Evolutionary conservation across 768 basidiomycete species (phyloP).

Genomic region (Xerocomellus dryophilus): DNA sequence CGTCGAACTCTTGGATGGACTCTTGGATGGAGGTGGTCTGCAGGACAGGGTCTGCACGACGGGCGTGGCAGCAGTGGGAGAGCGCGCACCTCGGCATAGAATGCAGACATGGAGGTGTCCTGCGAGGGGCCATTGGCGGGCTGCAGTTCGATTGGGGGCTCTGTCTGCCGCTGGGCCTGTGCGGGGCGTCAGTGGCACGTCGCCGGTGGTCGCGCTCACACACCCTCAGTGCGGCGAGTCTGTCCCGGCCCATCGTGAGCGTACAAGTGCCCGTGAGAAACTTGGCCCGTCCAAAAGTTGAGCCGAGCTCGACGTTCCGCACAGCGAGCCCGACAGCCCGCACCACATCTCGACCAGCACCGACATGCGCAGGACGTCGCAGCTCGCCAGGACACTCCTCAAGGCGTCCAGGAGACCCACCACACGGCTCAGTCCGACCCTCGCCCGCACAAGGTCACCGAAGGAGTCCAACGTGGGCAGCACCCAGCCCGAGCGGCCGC

Average conservation of each 20-base stretch:
- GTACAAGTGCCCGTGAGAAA: constrained; percentile 14
- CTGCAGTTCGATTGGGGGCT: constrained; percentile 30
- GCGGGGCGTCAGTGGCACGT: constrained; percentile 38
- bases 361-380: constrained; percentile 59
- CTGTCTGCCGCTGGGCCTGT: constrained; percentile 52
- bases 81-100: constrained; percentile 32
- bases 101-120: constrained; percentile 30
- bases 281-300: background rate
- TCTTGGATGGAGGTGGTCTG: constrained; percentile 53
- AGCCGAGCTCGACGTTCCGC: background rate
- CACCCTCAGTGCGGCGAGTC: constrained; percentile 83
- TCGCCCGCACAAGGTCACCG: constrained; percentile 23
- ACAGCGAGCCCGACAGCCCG: constrained; percentile 7
- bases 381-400: constrained; percentile 77
- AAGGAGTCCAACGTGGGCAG: constrained; percentile 17
- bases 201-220: constrained; percentile 40
- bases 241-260: constrained; percentile 54
- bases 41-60: background rate
- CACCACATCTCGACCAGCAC: constrained; percentile 47
- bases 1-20: constrained; percentile 40
- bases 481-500: constrained; percentile 5
- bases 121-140: constrained; percentile 1
- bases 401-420: constrained; percentile 9
- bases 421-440: background rate
- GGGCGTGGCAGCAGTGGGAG: background rate